Base-by-base conservation (phyloP, 495 filamentous ascomycete genomes). In the Hamigera avellanea region DNA sequence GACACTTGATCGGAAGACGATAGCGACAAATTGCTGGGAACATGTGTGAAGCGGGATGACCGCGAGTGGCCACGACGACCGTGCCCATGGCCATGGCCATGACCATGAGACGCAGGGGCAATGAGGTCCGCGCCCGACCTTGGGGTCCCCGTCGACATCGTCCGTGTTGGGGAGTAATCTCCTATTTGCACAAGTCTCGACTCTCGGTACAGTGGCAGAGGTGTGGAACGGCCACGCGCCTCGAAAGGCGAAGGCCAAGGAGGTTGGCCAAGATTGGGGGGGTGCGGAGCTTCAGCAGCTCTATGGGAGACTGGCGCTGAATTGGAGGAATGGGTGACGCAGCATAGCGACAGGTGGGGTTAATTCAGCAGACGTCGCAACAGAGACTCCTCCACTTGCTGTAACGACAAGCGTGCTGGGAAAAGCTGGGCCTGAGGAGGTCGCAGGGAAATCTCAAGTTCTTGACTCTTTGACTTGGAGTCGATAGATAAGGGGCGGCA, bases 31-130 rank as follows among this genome's bases (percentile, higher is more conserved):
- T 55, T 46, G 37, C 54, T 49, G 29, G 61, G 56, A 19, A 50
- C 46, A 35, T 59, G 60, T 27, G 52, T 48, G 42, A 46, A 59
- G 39, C 56, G 60, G 31, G 38, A 45, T 25, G 59, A 61, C 32
- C 64, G 59, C 39, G 49, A 53, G 38, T 66, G 64, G n/a, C 63
- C 63, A 23, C 55, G 62, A 25, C 55, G 52, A n/a, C 44, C 36
- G 39, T 62, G 52, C 35, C 45, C 48, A 44, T 48, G 47, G 13
- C 44, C 36, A 41, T 62, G 52, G 13, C 44, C 36, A 41, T 62
- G 52, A 35, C 45, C 48, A 44, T 48, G 47, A 26, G 48, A 43
- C 15, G 39, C 35, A 26, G 45, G 42, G 33, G 54, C 43, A 31
- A 53, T 43, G 21, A 52, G 42, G 42, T 63, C 54, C 53, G 51